Conservation (phyloP, 768 basidiomycete genomes). For the Tephrocybe sp. region DNA sequence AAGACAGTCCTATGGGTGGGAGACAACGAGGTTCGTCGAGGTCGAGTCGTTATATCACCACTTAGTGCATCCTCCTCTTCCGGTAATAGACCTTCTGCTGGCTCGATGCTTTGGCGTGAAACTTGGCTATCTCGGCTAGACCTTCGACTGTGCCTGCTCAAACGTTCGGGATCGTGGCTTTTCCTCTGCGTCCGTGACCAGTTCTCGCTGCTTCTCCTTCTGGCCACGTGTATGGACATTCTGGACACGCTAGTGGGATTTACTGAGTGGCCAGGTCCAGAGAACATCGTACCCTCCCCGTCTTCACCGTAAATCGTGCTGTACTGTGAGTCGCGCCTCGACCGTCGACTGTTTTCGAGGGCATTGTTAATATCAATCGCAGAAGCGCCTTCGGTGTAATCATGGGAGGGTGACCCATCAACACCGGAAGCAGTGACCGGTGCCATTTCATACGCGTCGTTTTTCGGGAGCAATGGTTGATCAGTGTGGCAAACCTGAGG, state of each 20-base stretch:
- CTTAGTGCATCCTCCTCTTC: constrained; percentile 29
- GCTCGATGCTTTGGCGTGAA: constrained; percentile 39
- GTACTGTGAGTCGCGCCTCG: constrained; percentile 70
- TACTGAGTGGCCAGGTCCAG: constrained; percentile 68
- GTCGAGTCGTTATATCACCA: constrained; percentile 25
- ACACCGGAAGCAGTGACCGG: constrained; percentile 35
- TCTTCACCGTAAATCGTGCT: constrained; percentile 58
- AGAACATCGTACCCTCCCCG: constrained; percentile 70
- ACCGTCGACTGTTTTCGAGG: constrained; percentile 45
- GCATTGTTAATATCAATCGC: constrained; percentile 69
- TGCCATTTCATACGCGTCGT: constrained; percentile 40
- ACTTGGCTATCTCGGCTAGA: constrained; percentile 46
- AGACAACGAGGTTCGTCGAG: constrained; percentile 32
- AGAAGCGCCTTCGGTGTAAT: constrained; percentile 89
- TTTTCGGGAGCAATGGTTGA: constrained; percentile 16
- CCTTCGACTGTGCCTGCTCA: constrained; percentile 36
- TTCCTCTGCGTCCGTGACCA: constrained; percentile 49
- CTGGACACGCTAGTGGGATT: constrained; percentile 80
- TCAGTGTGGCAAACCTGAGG: no score
- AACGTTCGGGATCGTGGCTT: constrained; percentile 47
- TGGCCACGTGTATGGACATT: constrained; percentile 65
- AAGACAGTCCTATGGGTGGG: constrained; percentile 50
- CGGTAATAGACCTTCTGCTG: constrained; percentile 28
- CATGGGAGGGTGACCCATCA: constrained; percentile 29
- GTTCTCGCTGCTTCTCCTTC: constrained; percentile 57